Evolutionary conservation across 2,329 filamentous ascomycete species (phyloP).

Genomic region (Ciborinia camelliae): DNA sequence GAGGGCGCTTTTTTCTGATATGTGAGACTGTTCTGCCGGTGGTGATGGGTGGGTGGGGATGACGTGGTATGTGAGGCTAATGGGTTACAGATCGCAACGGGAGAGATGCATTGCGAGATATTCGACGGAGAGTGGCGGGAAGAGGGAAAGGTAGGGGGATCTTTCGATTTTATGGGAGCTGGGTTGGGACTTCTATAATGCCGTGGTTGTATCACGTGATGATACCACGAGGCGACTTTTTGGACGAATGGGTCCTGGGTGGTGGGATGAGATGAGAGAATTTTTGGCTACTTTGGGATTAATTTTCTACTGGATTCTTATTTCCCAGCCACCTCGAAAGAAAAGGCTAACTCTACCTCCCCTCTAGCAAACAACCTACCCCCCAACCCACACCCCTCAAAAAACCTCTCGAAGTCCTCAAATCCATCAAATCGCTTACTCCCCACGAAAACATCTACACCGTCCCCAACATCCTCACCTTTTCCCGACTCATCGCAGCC

Average conservation of each 20-base stretch:
- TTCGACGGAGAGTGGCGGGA: not conserved
- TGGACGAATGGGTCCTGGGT: not conserved
- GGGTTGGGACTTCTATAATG: not conserved
- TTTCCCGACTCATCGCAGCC: conserved; percentile 77
- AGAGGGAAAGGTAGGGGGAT: not conserved
- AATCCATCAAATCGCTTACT: conserved; percentile 34
- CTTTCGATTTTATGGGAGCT: not conserved
- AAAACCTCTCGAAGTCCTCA: conserved; percentile 26
- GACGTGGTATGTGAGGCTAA: not conserved
- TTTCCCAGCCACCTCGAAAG: not conserved
- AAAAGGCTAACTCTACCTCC: not conserved
- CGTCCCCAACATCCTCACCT: conserved; percentile 88
- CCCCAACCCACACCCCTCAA: conserved; percentile 22
- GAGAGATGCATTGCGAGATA: not conserved
- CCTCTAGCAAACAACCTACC: not conserved
- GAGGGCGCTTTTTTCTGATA: not conserved
- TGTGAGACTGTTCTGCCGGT: not conserved
- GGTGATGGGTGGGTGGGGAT: not conserved
- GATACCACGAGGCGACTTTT: not conserved
- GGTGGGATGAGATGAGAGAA: not conserved
- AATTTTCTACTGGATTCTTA: not conserved
- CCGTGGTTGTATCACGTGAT: not conserved
- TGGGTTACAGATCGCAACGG: not conserved
- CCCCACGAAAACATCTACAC: conserved; percentile 92
- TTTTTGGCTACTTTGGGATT: not conserved